Evolutionary conservation across 2,329 filamentous ascomycete genomes (phyloP).

Genomic region (Monosporascus cannonballus): DNA sequence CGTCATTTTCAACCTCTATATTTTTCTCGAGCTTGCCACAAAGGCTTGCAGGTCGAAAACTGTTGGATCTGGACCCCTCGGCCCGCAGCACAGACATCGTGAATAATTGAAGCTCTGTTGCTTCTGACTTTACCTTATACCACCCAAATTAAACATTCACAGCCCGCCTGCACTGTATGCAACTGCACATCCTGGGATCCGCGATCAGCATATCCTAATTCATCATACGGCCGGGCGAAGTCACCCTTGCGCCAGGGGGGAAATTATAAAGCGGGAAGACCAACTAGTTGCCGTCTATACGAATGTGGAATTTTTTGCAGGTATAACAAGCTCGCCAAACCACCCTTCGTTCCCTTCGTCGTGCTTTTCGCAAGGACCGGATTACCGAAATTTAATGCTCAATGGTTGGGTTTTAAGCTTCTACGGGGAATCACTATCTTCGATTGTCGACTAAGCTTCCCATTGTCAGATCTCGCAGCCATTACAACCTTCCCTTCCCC

Average conservation of each 20-base stretch:
- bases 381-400: conserved; percentile 4
- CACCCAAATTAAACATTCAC: background rate
- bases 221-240: background rate
- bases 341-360: conserved; percentile 11
- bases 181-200: background rate
- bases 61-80: background rate
- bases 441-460: background rate
- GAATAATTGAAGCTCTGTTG: background rate
- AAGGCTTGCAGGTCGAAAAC: background rate
- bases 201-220: background rate
- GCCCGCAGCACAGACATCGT: background rate
- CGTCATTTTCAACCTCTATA: too few relatives aligned
- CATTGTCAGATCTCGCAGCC: background rate
- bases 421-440: background rate
- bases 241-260: background rate
- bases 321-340: conserved; percentile 11
- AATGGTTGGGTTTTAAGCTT: conserved; percentile 9
- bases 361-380: conserved; percentile 10
- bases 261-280: background rate
- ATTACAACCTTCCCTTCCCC: background rate
- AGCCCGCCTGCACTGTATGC: background rate
- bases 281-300: conserved; percentile 11
- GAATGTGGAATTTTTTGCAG: conserved; percentile 11
- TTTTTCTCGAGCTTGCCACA: background rate
- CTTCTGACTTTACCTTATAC: background rate